Base-by-base conservation (phyloP, 2,329 filamentous ascomycete species). In the Paraphoma sp. region DNA sequence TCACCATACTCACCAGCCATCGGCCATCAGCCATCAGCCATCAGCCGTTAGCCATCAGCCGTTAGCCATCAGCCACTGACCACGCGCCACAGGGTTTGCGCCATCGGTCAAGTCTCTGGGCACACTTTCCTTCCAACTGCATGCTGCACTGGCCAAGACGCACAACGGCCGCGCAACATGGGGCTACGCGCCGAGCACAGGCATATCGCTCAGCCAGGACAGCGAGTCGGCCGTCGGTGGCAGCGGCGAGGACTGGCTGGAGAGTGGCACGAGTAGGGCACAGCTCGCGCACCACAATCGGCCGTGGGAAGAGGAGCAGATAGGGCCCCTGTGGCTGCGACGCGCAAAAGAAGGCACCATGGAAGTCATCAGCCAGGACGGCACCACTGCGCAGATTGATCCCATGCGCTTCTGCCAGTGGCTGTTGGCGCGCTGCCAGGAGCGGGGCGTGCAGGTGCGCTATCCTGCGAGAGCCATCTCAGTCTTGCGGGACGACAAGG, bases 361-460 rank as follows among this genome's bases (percentile, higher is more conserved):
- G 23, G 86, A 89, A 65, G 75, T 85, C 28, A 87, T 92, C 44
- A 86, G 87, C 56, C 80, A 83, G 28, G 82, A 85, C 16, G 84
- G 81, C 4, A 86, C 81, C 2, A 86, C 86, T 14, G 89, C 86
- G 12, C 87, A 91, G 72, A 81, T 91, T 84, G 89, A 93, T 64
- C 90, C 91, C 0, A 70, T 86, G 10, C 79, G 80, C 44, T 80
- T 94, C 14, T 92, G 86, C 58, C 78, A 83, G 46, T 92, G 87
- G 70, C 79, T 95, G 1, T 77, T 92, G 11, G 72, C 82, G 12
- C 75, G 83, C 60, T 87, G 85, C 59, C 67, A 81, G n/a, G 75
- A 80, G 18, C 80, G 82, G 17, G 89, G 89, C 12, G 89, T 92
- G 3, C 79, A 82, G 17, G 72, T 93, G 9, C 86, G 91, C 68